phyloP scores from a whole-genome alignment of 495 filamentous ascomycete genomes.

The Lepidopterella palustris region DNA sequence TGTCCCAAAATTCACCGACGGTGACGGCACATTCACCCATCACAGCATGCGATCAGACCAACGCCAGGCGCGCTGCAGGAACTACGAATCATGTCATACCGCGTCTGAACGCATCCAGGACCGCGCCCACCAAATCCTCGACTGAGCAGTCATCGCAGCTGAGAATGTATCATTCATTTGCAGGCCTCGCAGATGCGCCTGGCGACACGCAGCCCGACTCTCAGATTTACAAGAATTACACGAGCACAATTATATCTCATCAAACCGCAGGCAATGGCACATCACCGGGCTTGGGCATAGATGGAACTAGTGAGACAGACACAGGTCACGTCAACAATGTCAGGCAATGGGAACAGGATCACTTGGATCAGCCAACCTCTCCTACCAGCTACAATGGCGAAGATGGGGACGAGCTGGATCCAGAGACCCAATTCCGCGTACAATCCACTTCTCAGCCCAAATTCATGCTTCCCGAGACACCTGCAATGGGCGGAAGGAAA shows the following conservation, averaged over 20 bases:
- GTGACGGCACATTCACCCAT: not conserved
- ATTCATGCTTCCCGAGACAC: constrained; percentile 33
- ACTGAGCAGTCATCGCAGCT: not conserved
- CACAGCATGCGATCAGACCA: not conserved
- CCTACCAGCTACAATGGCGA: constrained; percentile 12
- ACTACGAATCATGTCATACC: not conserved
- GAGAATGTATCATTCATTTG: constrained; percentile 13
- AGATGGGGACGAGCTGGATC: constrained; percentile 9
- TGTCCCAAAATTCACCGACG: not conserved
- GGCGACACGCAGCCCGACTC: constrained; percentile 39
- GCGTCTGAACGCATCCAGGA: not conserved
- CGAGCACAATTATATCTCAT: constrained; percentile 17
- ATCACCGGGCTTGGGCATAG: constrained; percentile 8
- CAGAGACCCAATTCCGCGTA: constrained; percentile 5
- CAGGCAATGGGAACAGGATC: not conserved
- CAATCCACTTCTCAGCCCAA: constrained; percentile 13
- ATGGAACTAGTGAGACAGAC: not conserved
- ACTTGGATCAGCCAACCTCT: not conserved
- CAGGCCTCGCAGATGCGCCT: constrained; percentile 9
- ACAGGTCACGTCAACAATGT: constrained; percentile 1
- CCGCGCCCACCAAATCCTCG: not conserved
- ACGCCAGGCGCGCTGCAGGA: not conserved
- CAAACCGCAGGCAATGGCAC: not conserved
- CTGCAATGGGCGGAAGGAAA: constrained; percentile 34
- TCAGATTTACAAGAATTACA: constrained; percentile 35